A percentile compares a stretch with the other conserved stretches of the same genome.
phyloP scores from a whole-genome alignment of 805 yeast species.

The Candida chauliodis region DNA sequence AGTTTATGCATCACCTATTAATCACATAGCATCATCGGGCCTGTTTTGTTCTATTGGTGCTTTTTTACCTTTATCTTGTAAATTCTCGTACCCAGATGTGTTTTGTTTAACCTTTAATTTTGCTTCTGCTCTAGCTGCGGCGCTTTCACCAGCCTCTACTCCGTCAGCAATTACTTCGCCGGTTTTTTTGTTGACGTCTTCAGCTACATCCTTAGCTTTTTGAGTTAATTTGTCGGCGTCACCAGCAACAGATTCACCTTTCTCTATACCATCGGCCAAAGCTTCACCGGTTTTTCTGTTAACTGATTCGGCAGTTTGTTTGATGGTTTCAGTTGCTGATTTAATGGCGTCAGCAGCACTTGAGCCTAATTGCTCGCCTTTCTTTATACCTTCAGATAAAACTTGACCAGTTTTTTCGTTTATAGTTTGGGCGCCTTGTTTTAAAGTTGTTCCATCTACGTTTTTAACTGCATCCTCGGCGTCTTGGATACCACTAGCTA shows the following conservation, averaged over 20 bases:
- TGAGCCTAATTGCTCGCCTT: conserved; percentile 30
- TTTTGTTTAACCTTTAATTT: conserved; percentile 17
- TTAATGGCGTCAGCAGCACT: conserved; percentile 16
- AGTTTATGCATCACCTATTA: conserved; percentile 12
- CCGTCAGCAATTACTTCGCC: conserved; percentile 14
- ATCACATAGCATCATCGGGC: conserved; percentile 42
- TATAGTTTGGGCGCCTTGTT: conserved; percentile 25
- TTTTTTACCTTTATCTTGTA: conserved; percentile 43
- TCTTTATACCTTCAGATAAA: conserved; percentile 27
- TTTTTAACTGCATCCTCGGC: conserved; percentile 11
- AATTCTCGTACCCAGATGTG: conserved; percentile 32
- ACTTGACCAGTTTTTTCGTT: conserved; percentile 31
- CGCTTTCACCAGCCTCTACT: conserved; percentile 10
- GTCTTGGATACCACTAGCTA: conserved; percentile 10
- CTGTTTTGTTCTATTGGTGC: conserved; percentile 42
- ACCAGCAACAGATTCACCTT: conserved; percentile 16
- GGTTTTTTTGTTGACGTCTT: conserved; percentile 14
- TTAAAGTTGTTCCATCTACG: conserved; percentile 12
- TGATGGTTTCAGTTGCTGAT: conserved; percentile 26
- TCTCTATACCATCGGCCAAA: conserved; percentile 30
- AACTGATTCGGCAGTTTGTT: conserved; percentile 27
- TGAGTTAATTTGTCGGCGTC: conserved; percentile 10
- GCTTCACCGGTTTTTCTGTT: conserved; percentile 31
- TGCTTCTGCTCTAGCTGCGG: conserved; percentile 17
- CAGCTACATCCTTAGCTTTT: conserved; percentile 15